These are phyloP conservation scores for Russula emetica DNA, from an alignment of 768 basidiomycete genomes.

Conservation along the genomic window DNA sequence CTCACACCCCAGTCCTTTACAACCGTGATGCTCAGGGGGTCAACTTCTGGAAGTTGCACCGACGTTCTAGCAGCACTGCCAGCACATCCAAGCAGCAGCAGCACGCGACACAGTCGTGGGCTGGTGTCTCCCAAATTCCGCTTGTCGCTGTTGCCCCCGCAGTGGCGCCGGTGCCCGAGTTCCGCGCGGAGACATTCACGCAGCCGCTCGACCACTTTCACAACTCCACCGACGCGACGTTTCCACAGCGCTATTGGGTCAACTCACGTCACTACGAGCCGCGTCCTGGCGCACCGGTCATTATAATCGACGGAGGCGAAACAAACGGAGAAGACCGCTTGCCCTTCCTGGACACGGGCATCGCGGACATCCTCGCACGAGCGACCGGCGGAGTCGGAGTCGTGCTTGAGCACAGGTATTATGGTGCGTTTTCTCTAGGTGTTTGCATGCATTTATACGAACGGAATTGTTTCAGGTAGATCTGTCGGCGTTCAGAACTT, in stretches of 20 bases:
- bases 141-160: background rate
- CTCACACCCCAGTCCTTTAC: conserved; percentile 1
- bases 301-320: conserved; percentile 91
- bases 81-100: conserved; percentile 14
- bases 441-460: conserved; percentile 20
- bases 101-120: background rate
- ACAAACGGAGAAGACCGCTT: conserved; percentile 71
- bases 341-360: conserved; percentile 49
- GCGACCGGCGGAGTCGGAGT: conserved; percentile 86
- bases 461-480: conserved; percentile 44
- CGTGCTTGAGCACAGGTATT: conserved; percentile 90
- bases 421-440: conserved; percentile 44
- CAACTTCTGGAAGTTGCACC: conserved; percentile 56
- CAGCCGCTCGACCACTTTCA: conserved; percentile 86
- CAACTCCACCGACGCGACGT: conserved; percentile 52
- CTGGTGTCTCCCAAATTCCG: conserved; percentile 2
- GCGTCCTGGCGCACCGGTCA: conserved; percentile 71
- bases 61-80: background rate
- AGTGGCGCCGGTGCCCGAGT: conserved; percentile 37
- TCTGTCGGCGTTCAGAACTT: conserved; percentile 75
- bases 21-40: conserved; percentile 52
- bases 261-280: conserved; percentile 75
- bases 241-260: conserved; percentile 90
- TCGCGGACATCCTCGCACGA: conserved; percentile 78
- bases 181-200: conserved; percentile 63